Percentiles rank a stretch among this genome's conserved stretches.
phyloP scores from a whole-genome alignment of 2,329 filamentous ascomycete genomes.

The Aschersonia sp. region DNA sequence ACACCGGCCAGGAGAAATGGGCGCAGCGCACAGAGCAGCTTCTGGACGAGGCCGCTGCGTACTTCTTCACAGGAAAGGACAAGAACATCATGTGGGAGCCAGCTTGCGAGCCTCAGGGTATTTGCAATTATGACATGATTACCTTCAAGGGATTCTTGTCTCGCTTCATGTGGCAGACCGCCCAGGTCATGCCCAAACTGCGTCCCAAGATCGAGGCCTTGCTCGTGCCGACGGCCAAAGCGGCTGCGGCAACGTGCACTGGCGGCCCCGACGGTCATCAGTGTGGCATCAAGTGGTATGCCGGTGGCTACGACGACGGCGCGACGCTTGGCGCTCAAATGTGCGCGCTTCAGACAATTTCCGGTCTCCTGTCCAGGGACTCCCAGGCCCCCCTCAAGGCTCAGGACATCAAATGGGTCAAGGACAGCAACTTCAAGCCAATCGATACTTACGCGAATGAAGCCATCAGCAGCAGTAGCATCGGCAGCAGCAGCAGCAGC shows the following conservation, averaged over 20 bases:
- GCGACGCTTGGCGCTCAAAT: constrained; percentile 48
- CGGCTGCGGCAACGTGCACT: constrained; percentile 41
- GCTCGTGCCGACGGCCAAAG: constrained; percentile 36
- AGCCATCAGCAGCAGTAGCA: neutral
- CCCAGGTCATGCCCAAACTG: constrained; percentile 41
- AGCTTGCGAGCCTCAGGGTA: constrained; percentile 44
- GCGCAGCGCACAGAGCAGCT: constrained; percentile 34
- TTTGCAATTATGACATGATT: constrained; percentile 48
- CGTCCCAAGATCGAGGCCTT: constrained; percentile 28
- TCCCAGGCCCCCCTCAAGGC: constrained; percentile 30
- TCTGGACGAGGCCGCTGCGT: constrained; percentile 34
- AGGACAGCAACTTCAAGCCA: constrained; percentile 7
- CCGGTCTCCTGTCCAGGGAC: constrained; percentile 36
- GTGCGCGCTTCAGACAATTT: constrained; percentile 48
- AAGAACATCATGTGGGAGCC: constrained; percentile 50
- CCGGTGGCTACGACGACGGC: constrained; percentile 37
- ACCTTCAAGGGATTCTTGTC: constrained; percentile 56
- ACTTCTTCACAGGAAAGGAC: constrained; percentile 37
- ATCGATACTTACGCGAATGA: constrained; percentile 5
- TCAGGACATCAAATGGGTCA: constrained; percentile 25
- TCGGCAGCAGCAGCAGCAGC: neutral
- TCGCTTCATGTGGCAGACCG: constrained; percentile 47
- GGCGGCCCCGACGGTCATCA: constrained; percentile 35
- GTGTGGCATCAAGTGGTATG: constrained; percentile 52
- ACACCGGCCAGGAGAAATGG: constrained; percentile 40